Evolutionary conservation across 2,329 filamentous ascomycete species (phyloP).

Genomic region (Scedosporium aurantiacum): DNA sequence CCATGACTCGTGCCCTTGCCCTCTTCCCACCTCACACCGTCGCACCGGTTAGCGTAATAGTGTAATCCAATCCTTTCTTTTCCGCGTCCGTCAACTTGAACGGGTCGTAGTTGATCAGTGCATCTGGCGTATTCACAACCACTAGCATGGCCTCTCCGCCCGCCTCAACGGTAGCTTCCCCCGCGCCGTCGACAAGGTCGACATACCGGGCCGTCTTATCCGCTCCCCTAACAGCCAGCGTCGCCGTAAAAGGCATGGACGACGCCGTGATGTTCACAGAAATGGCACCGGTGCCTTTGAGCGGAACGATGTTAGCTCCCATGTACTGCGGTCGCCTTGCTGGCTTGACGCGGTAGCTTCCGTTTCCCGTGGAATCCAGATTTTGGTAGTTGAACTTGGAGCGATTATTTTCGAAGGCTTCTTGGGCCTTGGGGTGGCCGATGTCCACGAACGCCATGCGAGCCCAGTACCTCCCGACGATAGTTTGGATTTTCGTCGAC

Average conservation of each 20-base stretch:
- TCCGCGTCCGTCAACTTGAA: constrained; percentile 26
- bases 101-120: constrained; percentile 31
- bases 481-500: constrained; percentile 22
- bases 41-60: constrained; percentile 21
- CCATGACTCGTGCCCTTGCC: not conserved
- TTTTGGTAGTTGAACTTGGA: constrained; percentile 28
- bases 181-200: constrained; percentile 21
- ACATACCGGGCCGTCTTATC: constrained; percentile 24
- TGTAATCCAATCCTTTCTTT: constrained; percentile 27
- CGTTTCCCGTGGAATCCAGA: constrained; percentile 23
- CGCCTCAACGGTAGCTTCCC: constrained; percentile 19
- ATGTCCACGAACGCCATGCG: constrained; percentile 42
- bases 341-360: constrained; percentile 30
- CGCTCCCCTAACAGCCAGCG: constrained; percentile 23
- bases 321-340: constrained; percentile 33
- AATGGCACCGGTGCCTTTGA: constrained; percentile 23
- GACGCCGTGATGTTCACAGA: constrained; percentile 23
- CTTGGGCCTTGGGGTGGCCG: constrained; percentile 28
- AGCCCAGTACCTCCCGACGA: constrained; percentile 40
- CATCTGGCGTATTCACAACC: constrained; percentile 34
- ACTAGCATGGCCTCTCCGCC: constrained; percentile 33
- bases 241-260: constrained; percentile 26
- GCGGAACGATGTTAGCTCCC: constrained; percentile 37
- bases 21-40: constrained; percentile 13
- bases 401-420: constrained; percentile 24